These are phyloP conservation scores for Coemansia sp. DNA, from an alignment of 192 early-diverging fungal genomes.

Conservation along the genomic window DNA sequence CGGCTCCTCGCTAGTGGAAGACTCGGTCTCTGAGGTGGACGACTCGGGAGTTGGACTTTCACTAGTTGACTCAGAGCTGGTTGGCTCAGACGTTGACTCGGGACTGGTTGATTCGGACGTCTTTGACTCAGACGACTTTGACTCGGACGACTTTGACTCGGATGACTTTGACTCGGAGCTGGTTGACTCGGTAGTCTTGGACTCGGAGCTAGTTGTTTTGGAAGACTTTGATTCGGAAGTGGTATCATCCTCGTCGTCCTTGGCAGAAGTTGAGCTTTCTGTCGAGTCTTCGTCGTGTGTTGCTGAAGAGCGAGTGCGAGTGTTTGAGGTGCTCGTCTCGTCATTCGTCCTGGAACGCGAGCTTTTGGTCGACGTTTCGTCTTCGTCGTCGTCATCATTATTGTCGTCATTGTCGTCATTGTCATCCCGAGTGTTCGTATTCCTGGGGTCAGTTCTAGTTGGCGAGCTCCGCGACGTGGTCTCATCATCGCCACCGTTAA, in stretches of 20 bases:
- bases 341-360: not conserved
- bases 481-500: slow-evolving; percentile 3
- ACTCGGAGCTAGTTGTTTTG: not conserved
- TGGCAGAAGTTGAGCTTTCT: not conserved
- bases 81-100: not conserved
- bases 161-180: not conserved
- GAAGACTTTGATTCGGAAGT: not conserved
- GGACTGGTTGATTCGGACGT: not conserved
- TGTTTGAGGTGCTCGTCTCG: not conserved
- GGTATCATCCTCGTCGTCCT: slow-evolving; percentile 1
- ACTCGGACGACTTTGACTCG: not conserved
- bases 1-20: not conserved
- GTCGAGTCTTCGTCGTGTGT: not conserved
- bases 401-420: not conserved
- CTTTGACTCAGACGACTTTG: too few relatives aligned
- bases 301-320: not conserved
- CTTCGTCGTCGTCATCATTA: not conserved
- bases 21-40: not conserved
- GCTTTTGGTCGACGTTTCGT: not conserved
- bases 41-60: not conserved
- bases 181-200: not conserved
- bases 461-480: not conserved
- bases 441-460: not conserved
- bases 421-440: not conserved
- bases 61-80: not conserved